Evolutionary conservation across 2,329 filamentous ascomycete species (phyloP).

Genomic region (Leptodontidium sp.): DNA sequence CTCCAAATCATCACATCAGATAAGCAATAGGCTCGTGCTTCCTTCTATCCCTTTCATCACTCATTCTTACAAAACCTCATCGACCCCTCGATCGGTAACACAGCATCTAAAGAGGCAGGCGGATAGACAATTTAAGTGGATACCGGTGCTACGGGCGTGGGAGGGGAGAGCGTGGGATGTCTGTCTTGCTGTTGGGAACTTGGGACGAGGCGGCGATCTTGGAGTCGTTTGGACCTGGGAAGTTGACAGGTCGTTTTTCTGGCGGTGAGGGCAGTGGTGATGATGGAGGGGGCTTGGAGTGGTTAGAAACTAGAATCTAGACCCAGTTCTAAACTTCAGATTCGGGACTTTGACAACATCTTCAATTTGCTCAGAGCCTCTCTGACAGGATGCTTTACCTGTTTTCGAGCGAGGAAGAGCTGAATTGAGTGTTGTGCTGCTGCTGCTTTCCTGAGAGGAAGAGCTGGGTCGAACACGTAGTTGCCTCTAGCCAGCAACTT

Average conservation of each 20-base stretch:
- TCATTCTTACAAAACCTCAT: neutral
- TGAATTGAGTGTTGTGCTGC: neutral
- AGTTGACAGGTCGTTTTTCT: constrained; percentile 8
- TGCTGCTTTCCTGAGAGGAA: neutral
- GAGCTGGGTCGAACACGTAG: neutral
- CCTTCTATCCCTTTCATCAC: neutral
- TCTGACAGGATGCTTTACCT: neutral
- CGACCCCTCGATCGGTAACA: neutral
- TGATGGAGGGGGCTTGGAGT: constrained; percentile 11
- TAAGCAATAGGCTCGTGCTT: constrained; percentile 1
- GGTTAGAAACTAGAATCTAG: constrained; percentile 6
- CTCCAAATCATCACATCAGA: constrained; percentile 9
- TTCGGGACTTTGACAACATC: neutral
- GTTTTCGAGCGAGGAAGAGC: neutral
- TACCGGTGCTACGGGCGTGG: constrained; percentile 13
- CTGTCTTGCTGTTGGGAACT: neutral
- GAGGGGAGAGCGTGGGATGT: neutral
- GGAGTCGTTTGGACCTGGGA: neutral
- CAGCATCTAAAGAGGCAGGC: constrained; percentile 3
- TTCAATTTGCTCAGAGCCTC: too few species aligned
- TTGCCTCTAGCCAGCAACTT: neutral
- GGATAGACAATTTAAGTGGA: constrained; percentile 9
- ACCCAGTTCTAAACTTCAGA: neutral
- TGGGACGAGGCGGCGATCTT: constrained; percentile 16
- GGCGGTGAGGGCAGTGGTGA: neutral